phyloP scores from a whole-genome alignment of 225 moss, liverwort and hornwort species.

The Pleurozium schreberi region DNA sequence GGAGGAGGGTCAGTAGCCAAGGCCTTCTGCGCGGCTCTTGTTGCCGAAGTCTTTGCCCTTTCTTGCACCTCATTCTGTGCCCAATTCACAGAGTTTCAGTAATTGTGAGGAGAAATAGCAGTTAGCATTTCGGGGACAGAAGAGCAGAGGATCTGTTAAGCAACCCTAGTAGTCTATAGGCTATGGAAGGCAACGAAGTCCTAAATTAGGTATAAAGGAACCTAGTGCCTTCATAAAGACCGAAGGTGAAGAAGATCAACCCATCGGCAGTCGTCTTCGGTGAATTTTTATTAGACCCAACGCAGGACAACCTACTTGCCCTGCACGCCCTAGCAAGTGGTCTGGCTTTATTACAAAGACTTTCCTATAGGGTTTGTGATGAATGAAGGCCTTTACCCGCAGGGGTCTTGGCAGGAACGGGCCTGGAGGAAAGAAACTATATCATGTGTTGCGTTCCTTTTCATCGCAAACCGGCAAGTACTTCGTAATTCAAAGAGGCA shows the following conservation, averaged over 20 bases:
- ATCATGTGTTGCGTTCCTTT: not conserved
- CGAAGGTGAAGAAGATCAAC: not conserved
- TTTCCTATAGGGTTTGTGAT: not conserved
- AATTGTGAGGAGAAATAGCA: not conserved
- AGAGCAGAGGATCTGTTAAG: not conserved
- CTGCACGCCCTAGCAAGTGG: not conserved
- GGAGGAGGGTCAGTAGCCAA: constrained; percentile 11
- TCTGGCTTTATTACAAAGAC: not conserved
- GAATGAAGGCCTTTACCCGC: not conserved
- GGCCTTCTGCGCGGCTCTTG: constrained; percentile 64
- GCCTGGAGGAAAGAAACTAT: not conserved
- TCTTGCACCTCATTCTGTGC: constrained; percentile 87
- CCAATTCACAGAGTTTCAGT: not conserved
- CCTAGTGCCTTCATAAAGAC: not conserved
- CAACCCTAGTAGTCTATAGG: not conserved
- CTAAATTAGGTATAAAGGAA: not conserved
- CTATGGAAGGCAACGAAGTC: not conserved
- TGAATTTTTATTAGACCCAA: not conserved
- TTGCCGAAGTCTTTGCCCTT: constrained; percentile 55
- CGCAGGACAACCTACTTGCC: not conserved
- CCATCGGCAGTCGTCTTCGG: not conserved
- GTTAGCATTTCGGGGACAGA: not conserved
- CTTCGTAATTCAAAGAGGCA: not conserved
- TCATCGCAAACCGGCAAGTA: not conserved
- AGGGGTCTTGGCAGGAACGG: not conserved